Base-by-base conservation (phyloP, 768 basidiomycete species). In the Rhodotorula babjevae region DNA sequence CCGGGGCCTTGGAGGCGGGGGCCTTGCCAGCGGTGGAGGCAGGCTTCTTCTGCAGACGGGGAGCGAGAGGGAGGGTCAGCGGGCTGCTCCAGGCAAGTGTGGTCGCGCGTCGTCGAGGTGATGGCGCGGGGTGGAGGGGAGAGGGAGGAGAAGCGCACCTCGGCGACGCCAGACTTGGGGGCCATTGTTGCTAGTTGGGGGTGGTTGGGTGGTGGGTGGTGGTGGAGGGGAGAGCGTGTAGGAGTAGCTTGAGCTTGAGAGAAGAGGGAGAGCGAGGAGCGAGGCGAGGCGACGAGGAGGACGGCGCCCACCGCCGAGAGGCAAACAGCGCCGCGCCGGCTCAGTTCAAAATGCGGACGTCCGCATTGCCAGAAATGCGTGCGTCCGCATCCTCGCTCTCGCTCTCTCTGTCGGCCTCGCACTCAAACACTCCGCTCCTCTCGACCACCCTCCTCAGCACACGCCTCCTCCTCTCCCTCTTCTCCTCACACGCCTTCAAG, bases 1-100 rank as follows among this genome's bases (percentile, higher is more conserved):
- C 74, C 44, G 74, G 74, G 27, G 69, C 71, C 71, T 78, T 78
- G 49, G 75, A 75, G 58, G 78, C 77, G 44, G 76, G 67, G 57
- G 82, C 81, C 84, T 91, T 91, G 66, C 81, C 80, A 61, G 79
- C 81, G 65, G 89, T 84, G 2, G 83, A 83, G 53, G 82, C 85
- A 69, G 87, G 86, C 71, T 87, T 72, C 71, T 72, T 72, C 71
- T 72, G 52, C 18, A 8, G 16, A 42, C 25, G 49, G 6, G 50
- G 56, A 11, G 9, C 3, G 56, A 12, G 27, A 36, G 23, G 18
- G 18, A 36, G 36, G 9, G 56, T 57, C 56, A 57, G 56, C 56
- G 18, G 5, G 33, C n/a, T 46, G 44, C 44, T 12, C 44, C 8
- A 14, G 44, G 64, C n/a, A 29, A n/a, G 27, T 31, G 65, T n/a